Evolutionary conservation across 176 grass and related monocot genomes (phyloP), one percentile per base, ranked within the genome.

Genomic region (Rhynchospora tenuis): DNA sequence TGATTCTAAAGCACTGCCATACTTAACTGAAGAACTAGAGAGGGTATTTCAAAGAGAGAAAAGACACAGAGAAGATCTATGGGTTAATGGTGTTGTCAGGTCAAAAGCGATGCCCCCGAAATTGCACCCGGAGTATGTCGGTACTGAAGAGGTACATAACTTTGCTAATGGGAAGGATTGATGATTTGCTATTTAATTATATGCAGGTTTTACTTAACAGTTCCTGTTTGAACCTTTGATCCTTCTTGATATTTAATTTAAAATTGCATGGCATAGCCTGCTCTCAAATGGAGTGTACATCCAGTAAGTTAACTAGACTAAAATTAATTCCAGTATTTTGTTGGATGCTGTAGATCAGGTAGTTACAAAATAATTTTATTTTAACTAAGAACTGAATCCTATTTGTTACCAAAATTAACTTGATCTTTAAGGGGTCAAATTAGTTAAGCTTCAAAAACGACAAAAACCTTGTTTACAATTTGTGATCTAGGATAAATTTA

Each of bases 41-140:
- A 97, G 81, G 62, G 64, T 94, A 83, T 89, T 92, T 89, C 3
- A 71, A 52, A 92, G 86, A 27, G 94, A 97, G 89, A 91, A 86
- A 89, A 92, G 75, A 79, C 90, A 76, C 45, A 83, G 94, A 83
- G 88, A 91, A 52, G 88, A 97, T 64, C 81, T 94, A 66, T 97
- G 94, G 94, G 59, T 88, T 81, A 91, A 85, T 89, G 94, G 94
- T 64, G 87, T 92, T 84, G 77, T 91, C 56, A 91, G 83, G 86
- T 97, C 92, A 44, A 91, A 84, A 59, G 61, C 10, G 51, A 91
- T 97, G 90, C 51, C 55, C 48, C 85, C 83, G 88, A 91, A 89
- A 86, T 83, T 77, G 62, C 84, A 90, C 56, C 87, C 90, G 29
- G 83, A 91, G 60, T 91, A 83, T 87, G 91, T 97, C 69, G 94